Evolutionary conservation across 2,329 filamentous ascomycete genomes (phyloP).

Genomic region (Fusarium sp.): DNA sequence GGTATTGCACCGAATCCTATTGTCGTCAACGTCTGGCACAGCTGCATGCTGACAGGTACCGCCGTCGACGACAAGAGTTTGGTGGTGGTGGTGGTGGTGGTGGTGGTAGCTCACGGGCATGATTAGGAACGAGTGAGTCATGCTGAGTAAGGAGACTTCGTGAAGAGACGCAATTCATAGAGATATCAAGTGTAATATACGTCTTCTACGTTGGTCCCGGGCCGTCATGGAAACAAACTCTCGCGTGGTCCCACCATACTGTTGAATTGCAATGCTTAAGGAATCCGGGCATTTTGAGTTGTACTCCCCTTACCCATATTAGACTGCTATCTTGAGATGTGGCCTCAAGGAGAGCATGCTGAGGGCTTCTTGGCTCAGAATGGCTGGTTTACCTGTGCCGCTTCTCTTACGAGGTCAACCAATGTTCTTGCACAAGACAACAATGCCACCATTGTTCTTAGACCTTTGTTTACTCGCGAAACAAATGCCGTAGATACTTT

Average conservation of each 20-base stretch:
- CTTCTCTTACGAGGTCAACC: neutral
- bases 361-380: neutral
- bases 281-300: neutral
- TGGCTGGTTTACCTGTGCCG: neutral
- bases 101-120: neutral
- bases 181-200: neutral
- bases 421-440: neutral
- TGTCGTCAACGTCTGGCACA: constrained; percentile 1
- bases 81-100: neutral
- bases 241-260: neutral
- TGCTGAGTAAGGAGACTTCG: neutral
- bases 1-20: constrained; percentile 12
- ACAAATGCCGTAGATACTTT: neutral
- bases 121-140: neutral
- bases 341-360: neutral
- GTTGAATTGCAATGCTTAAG: neutral
- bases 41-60: neutral
- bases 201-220: neutral
- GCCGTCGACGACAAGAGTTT: neutral
- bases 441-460: neutral
- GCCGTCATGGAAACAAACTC: neutral
- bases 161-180: neutral
- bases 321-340: neutral
- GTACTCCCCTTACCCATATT: neutral
- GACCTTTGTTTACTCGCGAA: neutral